Conservation (phyloP, 164 flowering plant genomes). For the Magnolia officinalis region DNA sequence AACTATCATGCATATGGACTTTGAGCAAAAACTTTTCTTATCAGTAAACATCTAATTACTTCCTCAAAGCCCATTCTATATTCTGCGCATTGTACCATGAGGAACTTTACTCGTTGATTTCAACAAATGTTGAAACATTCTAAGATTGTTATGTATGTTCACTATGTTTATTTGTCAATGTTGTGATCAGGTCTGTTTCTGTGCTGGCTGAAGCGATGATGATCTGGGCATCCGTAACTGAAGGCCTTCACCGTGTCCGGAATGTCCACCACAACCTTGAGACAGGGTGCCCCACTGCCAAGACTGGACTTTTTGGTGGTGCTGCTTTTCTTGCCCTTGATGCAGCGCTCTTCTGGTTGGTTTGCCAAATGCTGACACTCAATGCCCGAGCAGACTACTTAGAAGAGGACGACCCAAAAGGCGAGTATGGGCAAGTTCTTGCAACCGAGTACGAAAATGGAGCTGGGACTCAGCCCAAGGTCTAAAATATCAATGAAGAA, state of each 20-base stretch:
- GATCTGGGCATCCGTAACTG: conserved; percentile 76
- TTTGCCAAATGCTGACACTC: conserved; percentile 39
- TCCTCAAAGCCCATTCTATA: too few relatives aligned
- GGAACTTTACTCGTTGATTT: too few relatives aligned
- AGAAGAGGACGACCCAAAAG: conserved; percentile 33
- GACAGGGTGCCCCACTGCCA: conserved; percentile 36
- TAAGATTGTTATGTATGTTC: too few relatives aligned
- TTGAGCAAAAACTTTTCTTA: too few relatives aligned
- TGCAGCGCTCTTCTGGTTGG: conserved; percentile 44
- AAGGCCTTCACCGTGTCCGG: conserved; percentile 46
- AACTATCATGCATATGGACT: too few relatives aligned
- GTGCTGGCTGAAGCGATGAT: conserved; percentile 55
- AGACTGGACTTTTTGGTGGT: conserved; percentile 52
- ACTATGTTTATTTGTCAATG: too few relatives aligned
- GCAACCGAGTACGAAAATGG: conserved; percentile 17
- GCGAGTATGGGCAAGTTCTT: conserved; percentile 35
- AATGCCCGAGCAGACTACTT: conserved; percentile 41
- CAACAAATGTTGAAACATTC: too few relatives aligned
- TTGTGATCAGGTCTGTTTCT: conserved; percentile 38
- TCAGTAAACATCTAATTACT: too few relatives aligned
- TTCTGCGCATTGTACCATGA: too few relatives aligned
- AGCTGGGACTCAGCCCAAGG: background rate
- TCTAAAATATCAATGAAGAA: background rate
- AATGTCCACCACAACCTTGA: conserved; percentile 31
- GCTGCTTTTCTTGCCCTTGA: conserved; percentile 42